phyloP scores from a whole-genome alignment of 441 rosid genomes.

The Pelargonium australe region DNA sequence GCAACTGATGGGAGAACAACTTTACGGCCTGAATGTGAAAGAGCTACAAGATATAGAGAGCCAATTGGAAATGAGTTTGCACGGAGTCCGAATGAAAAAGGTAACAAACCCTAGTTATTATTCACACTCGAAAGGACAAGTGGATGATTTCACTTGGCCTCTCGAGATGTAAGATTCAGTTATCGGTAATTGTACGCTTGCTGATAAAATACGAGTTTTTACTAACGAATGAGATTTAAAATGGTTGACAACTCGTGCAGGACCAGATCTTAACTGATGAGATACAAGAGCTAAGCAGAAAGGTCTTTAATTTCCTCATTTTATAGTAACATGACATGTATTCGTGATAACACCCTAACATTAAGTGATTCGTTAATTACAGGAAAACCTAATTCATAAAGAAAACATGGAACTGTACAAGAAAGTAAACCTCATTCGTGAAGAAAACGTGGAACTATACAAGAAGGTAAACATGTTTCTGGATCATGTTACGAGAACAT shows the following conservation, averaged over 20 bases:
- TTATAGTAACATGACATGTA: no score
- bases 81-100: slow-evolving; percentile 53
- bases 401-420: slow-evolving; percentile 2
- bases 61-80: slow-evolving; percentile 52
- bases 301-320: not conserved
- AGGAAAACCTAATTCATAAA: not conserved
- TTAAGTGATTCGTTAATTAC: not conserved
- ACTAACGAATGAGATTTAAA: no score
- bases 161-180: no score
- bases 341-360: no score
- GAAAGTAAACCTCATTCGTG: not conserved
- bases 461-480: not conserved
- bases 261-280: not conserved
- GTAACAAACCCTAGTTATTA: slow-evolving; percentile 19
- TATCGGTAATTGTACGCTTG: no score
- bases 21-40: slow-evolving; percentile 54
- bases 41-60: slow-evolving; percentile 68
- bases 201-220: no score
- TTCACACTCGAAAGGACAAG: no score
- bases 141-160: no score
- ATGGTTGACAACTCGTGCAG: not conserved
- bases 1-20: slow-evolving; percentile 94
- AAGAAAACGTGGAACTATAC: not conserved
- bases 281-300: not conserved
- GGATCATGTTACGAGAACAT: no score